Conservation (phyloP, 2,329 filamentous ascomycete genomes). For the Pestalotiopsis sp. region DNA sequence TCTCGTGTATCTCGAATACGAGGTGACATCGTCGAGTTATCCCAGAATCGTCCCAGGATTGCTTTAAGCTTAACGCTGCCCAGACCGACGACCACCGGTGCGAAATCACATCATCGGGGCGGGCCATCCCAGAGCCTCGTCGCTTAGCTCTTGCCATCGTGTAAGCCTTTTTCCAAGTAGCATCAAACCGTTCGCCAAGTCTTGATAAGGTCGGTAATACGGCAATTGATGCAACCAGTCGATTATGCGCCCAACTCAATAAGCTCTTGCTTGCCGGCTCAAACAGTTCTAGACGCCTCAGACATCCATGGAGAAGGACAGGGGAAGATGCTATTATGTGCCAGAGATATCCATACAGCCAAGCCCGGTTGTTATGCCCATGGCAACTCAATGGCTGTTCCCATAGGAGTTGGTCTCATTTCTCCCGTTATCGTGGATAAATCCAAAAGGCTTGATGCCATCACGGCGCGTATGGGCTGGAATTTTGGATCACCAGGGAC, state of each 20-base stretch:
- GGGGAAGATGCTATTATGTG: neutral
- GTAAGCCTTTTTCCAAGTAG: neutral
- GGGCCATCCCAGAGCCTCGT: no score
- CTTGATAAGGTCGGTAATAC: neutral
- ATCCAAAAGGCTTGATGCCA: neutral
- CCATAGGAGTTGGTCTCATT: neutral
- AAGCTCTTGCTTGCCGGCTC: neutral
- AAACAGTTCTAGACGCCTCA: neutral
- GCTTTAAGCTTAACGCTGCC: neutral
- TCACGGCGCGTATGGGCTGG: neutral
- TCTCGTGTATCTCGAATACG: neutral
- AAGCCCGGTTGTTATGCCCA: neutral
- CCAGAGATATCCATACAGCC: neutral
- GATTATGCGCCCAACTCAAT: neutral
- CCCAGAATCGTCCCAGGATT: neutral
- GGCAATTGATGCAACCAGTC: neutral
- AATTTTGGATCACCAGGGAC: neutral
- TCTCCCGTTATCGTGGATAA: neutral
- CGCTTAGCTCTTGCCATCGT: neutral
- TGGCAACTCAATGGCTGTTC: neutral
- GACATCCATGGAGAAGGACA: neutral
- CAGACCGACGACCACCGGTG: neutral
- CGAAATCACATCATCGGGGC: neutral
- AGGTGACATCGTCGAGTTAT: neutral
- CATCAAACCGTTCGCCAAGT: neutral